Percentiles rank a stretch among this genome's conserved stretches.
Conservation (phyloP, 257 asterid species). For the Penstemon barbatus region DNA sequence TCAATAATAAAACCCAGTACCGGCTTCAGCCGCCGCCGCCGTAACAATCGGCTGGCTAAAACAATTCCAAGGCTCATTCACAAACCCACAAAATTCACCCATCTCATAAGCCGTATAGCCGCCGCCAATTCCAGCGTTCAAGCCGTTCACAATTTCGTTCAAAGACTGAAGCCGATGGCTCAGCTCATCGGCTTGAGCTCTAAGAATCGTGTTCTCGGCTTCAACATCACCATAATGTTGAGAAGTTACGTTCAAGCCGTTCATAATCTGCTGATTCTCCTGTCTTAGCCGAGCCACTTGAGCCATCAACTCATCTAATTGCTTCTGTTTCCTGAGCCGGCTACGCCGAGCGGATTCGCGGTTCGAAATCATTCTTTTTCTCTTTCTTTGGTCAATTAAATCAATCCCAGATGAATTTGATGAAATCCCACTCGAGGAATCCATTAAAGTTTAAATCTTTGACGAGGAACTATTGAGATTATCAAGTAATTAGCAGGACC, state of each 20-base stretch:
- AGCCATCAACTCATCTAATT: constrained; percentile 66
- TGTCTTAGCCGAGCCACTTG: constrained; percentile 57
- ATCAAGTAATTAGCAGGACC: constrained; percentile 40
- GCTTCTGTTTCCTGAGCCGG: constrained; percentile 86
- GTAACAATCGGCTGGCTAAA: constrained; percentile 53
- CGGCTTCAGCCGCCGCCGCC: constrained; percentile 58
- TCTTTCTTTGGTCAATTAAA: constrained; percentile 70
- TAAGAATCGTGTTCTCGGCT: constrained; percentile 72
- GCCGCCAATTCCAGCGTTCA: constrained; percentile 33
- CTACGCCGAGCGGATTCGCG: constrained; percentile 96
- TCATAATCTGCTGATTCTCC: constrained; percentile 59
- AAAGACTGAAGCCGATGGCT: constrained; percentile 71
- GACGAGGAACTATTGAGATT: not conserved
- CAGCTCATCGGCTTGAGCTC: constrained; percentile 82
- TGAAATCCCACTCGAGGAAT: constrained; percentile 64
- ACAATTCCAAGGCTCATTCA: constrained; percentile 55
- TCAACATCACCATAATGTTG: constrained; percentile 56
- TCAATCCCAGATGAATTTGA: constrained; percentile 58
- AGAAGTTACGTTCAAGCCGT: constrained; percentile 46
- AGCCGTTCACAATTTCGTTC: constrained; percentile 48
- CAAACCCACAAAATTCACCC: constrained; percentile 35
- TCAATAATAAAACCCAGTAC: constrained; percentile 42
- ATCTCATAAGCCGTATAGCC: constrained; percentile 27
- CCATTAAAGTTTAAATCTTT: constrained; percentile 38
- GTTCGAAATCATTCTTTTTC: constrained; percentile 88